Percentiles rank a stretch among this genome's conserved stretches.
Conservation (phyloP, 228 moss, liverwort and hornwort species). For the Sphagnum magellanicum region DNA sequence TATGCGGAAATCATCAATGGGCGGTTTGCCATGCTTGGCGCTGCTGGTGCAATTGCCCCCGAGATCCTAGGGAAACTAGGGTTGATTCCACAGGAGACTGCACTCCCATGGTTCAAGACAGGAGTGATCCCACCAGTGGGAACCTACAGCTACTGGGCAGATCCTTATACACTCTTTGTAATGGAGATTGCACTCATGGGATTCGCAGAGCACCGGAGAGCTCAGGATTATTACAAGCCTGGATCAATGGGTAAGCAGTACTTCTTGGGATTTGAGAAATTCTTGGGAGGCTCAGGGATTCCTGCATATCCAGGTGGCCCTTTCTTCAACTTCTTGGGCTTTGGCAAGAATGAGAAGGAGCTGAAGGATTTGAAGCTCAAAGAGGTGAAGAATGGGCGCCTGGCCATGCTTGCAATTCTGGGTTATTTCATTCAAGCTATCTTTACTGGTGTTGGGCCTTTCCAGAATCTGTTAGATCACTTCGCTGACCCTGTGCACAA, state of each 20-base stretch:
- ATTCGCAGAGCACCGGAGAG: constrained; percentile 92
- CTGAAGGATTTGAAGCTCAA: constrained; percentile 63
- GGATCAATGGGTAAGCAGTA: constrained; percentile 99
- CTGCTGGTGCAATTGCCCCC: constrained; percentile 69
- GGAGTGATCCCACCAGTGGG: constrained; percentile 80
- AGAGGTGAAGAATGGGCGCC: constrained; percentile 93
- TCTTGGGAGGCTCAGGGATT: constrained; percentile 73
- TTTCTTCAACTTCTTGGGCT: constrained; percentile 70
- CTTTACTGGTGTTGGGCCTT: constrained; percentile 91
- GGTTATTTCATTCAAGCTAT: constrained; percentile 88
- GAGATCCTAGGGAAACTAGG: constrained; percentile 67
- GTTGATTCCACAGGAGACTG: constrained; percentile 64
- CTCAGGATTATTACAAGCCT: constrained; percentile 94
- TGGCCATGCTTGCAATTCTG: constrained; percentile 78
- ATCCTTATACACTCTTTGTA: constrained; percentile 81
- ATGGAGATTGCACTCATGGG: constrained; percentile 73
- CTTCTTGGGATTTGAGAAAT: constrained; percentile 92
- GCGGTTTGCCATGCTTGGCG: constrained; percentile 87
- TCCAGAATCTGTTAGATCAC: constrained; percentile 96
- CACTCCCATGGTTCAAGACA: constrained; percentile 66
- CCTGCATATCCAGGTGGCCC: constrained; percentile 85
- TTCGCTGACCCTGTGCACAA: constrained; percentile 75
- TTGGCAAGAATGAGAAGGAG: constrained; percentile 80
- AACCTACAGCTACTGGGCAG: constrained; percentile 80
- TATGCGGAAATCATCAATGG: constrained; percentile 97